These are phyloP conservation scores for Dipteronia sinensis DNA, from an alignment of 345 rosid species.

Conservation along the genomic window DNA sequence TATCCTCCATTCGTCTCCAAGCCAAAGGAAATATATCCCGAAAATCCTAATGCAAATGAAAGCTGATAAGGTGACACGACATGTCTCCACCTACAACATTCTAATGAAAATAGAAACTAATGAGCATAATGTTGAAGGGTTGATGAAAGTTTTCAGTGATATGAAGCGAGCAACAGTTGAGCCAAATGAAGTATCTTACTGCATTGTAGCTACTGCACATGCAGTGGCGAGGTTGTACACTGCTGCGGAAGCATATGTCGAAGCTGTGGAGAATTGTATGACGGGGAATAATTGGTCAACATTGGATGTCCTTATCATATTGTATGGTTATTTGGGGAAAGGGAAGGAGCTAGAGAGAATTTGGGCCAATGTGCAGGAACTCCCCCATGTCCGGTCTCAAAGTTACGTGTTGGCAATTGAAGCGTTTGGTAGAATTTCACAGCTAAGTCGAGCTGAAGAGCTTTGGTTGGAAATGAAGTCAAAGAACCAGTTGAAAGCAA, in stretches of 20 bases:
- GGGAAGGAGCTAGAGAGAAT: constrained; percentile 60
- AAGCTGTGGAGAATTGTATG: constrained; percentile 68
- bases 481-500: constrained; percentile 51
- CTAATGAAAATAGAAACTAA: constrained; percentile 91
- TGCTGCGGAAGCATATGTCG: constrained; percentile 73
- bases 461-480: constrained; percentile 81
- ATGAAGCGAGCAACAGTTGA: constrained; percentile 67
- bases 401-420: constrained; percentile 73
- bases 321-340: constrained; percentile 73
- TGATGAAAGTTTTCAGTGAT: constrained; percentile 56
- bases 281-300: constrained; percentile 88
- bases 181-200: constrained; percentile 79
- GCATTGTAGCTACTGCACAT: constrained; percentile 87
- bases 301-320: constrained; percentile 71
- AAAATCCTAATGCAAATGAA: constrained; percentile 80
- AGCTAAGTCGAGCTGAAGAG: constrained; percentile 66
- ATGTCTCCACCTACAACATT: constrained; percentile 84
- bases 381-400: constrained; percentile 59
- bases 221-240: constrained; percentile 82
- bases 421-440: constrained; percentile 70
- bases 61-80: constrained; percentile 80
- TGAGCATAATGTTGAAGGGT: constrained; percentile 71
- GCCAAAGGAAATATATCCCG: constrained; percentile 63
- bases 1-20: constrained; percentile 70
- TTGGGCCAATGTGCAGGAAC: constrained; percentile 59